Evolutionary conservation across 495 filamentous ascomycete species (phyloP).

Genomic region (Glutinoglossum americanum): DNA sequence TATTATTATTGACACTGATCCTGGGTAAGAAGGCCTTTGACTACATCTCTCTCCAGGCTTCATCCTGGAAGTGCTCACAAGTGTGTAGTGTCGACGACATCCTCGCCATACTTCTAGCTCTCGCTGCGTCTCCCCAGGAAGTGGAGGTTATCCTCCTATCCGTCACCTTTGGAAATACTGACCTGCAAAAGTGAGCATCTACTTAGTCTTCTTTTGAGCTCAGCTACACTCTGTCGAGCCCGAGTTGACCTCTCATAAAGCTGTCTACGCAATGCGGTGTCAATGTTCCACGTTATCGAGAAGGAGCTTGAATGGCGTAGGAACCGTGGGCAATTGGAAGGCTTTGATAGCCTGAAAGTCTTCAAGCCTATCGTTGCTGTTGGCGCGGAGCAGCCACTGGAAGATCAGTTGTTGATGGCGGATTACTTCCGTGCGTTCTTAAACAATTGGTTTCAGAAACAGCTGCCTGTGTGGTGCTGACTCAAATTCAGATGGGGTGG

Average conservation of each 20-base stretch:
- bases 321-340: slow-evolving; percentile 35
- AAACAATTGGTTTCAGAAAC: background rate
- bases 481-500: slow-evolving; percentile 48
- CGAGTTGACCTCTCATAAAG: slow-evolving; percentile 19
- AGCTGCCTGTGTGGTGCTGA: background rate
- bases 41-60: background rate
- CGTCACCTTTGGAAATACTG: slow-evolving; percentile 80
- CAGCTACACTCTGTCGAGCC: background rate
- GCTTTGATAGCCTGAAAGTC: slow-evolving; percentile 44
- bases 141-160: slow-evolving; percentile 78
- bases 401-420: slow-evolving; percentile 60
- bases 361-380: slow-evolving; percentile 68
- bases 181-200: slow-evolving; percentile 41
- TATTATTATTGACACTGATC: slow-evolving; percentile 56
- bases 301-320: slow-evolving; percentile 72
- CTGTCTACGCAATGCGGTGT: slow-evolving; percentile 74
- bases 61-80: background rate
- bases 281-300: slow-evolving; percentile 82
- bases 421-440: slow-evolving; percentile 67
- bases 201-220: background rate
- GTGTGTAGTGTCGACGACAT: slow-evolving; percentile 58
- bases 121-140: slow-evolving; percentile 64
- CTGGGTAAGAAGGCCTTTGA: background rate
- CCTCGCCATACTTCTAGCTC: slow-evolving; percentile 63
- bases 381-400: slow-evolving; percentile 66